Percentiles rank a stretch among this genome's conserved stretches.
These are phyloP conservation scores for Platanthera zijinensis DNA, from an alignment of 106 monocot species.

Conservation along the genomic window DNA sequence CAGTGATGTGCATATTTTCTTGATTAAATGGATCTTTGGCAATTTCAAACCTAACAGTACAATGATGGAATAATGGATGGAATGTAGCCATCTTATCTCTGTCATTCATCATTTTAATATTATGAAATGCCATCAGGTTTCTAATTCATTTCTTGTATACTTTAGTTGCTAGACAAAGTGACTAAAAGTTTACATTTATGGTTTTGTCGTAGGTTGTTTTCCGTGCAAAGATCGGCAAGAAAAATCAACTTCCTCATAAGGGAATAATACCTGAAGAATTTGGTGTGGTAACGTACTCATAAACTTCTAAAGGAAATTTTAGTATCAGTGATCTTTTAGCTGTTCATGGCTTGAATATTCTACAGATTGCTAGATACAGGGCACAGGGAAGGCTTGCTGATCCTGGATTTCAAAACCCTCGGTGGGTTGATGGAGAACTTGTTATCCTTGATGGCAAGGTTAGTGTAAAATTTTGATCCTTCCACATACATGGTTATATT, in stretches of 20 bases:
- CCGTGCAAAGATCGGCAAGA: constrained; percentile 87
- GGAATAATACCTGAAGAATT: constrained; percentile 97
- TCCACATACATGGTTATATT: too few species aligned
- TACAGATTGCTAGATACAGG: constrained; percentile 80
- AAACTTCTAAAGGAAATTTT: neutral
- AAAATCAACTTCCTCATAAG: constrained; percentile 71
- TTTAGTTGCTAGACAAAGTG: neutral
- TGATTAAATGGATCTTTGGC: neutral
- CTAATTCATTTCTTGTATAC: neutral
- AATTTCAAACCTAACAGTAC: neutral
- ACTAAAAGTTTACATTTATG: neutral
- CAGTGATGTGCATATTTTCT: neutral
- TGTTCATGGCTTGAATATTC: neutral
- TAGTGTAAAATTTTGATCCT: constrained; percentile 23
- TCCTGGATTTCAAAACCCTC: constrained; percentile 69
- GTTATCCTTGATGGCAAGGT: constrained; percentile 93
- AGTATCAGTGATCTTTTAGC: neutral
- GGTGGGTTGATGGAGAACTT: constrained; percentile 97
- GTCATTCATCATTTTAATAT: neutral
- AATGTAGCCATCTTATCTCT: neutral
- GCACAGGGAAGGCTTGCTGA: constrained; percentile 89
- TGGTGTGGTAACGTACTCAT: constrained; percentile 65
- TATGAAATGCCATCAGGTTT: neutral
- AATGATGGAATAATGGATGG: neutral
- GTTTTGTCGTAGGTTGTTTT: constrained; percentile 57